Evolutionary conservation across 2,329 filamentous ascomycete genomes (phyloP), one percentile per base, ranked within the genome.

Genomic region (Aspergillus spinulosporus): DNA sequence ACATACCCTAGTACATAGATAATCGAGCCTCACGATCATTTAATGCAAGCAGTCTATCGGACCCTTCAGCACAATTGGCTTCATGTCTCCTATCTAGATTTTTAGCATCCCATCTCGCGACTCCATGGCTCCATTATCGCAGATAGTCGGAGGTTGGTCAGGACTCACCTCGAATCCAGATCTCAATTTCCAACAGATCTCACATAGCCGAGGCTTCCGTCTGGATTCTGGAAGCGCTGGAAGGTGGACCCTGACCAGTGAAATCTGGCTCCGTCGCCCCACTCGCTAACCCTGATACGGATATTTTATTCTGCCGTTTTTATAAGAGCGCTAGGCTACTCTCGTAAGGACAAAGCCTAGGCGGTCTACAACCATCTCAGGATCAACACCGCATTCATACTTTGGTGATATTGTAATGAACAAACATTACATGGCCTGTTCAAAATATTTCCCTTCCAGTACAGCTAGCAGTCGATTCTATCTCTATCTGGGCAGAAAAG

Each of bases 1-100:
- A 47, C 55, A 40, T 32, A 32, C 49, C 36, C 34, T 26, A 45
- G 46, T 52, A 57, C 45, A 57, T 57, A 52, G 48, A 54, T 28
- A 49, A 4, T 50, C 47, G 46, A n/a, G 28, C 47, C 31, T 51
- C 37, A 28, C 26, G 15, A 49, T 37, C 40, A 45, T 34, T 36
- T 9, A 29, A 15, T 51, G 8, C 26, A 49, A 37, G 15, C 9
- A 4, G n/a, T 45, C 21, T 11, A 29, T 45, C 8, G 29, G 3
- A 26, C 15, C 32, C 11, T 45, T 15, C 28, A 45, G 4, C 21
- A 6, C 15, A 46, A 32, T 3, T 46, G 21, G 21, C 21, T 21
- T 21, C 21, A 21, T 14, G 29, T 12, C 34, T 37, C 9, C 34
- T 34, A 11, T 37, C 34, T 12, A 37, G 11, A 12, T 4, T 11